Conservation (phyloP, 768 basidiomycete genomes). For the Coprinopsis strossmayeri region DNA sequence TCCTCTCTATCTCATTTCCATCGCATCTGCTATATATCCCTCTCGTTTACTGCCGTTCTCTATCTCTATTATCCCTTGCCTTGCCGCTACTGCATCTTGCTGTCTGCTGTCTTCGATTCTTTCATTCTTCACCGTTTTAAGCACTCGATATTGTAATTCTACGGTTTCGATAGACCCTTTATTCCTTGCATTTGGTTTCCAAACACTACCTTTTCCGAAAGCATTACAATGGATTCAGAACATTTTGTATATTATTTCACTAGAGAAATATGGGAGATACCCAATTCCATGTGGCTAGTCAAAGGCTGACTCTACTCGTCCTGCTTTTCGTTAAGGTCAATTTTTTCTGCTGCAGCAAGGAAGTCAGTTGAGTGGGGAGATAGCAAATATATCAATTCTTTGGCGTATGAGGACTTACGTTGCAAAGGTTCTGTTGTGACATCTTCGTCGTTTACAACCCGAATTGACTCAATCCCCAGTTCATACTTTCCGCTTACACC, state of each 20-base stretch:
- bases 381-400: too few species aligned
- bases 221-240: slow-evolving; percentile 3
- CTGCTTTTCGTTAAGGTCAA: background rate
- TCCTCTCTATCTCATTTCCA: background rate
- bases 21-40: slow-evolving; percentile 2
- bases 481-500: slow-evolving; percentile 72
- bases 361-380: too few species aligned
- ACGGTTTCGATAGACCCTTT: background rate
- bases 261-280: slow-evolving; percentile 10
- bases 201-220: slow-evolving; percentile 4
- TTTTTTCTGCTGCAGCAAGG: background rate
- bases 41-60: background rate
- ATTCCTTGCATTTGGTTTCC: background rate
- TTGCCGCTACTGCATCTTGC: too few species aligned
- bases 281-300: background rate
- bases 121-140: background rate
- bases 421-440: slow-evolving; percentile 22
- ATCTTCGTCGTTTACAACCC: slow-evolving; percentile 76
- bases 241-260: slow-evolving; percentile 8
- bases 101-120: slow-evolving; percentile 1
- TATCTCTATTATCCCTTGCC: slow-evolving; percentile 4
- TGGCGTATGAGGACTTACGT: background rate
- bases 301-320: background rate
- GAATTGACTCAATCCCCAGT: slow-evolving; percentile 74
- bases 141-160: background rate